phyloP scores from a whole-genome alignment of 495 filamentous ascomycete genomes.

The Penicillium cataractarum region DNA sequence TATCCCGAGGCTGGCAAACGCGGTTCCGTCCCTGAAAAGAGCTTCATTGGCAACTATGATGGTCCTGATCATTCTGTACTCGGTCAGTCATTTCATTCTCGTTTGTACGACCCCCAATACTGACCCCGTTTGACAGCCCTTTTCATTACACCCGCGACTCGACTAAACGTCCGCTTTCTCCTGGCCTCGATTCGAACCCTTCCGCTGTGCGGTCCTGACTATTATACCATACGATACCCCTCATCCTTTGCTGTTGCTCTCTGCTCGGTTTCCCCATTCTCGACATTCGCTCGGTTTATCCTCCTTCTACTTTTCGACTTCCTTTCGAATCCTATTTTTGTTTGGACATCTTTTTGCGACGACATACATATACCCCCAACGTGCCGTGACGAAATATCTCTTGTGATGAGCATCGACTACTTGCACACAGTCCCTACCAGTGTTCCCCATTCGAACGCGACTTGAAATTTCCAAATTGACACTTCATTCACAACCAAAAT shows the following conservation, averaged over 20 bases:
- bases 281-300: slow-evolving; percentile 18
- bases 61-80: slow-evolving; percentile 14
- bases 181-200: slow-evolving; percentile 26
- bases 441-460: neutral
- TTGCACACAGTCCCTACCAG: neutral
- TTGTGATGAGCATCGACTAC: slow-evolving; percentile 26
- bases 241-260: slow-evolving; percentile 4
- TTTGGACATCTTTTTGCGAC: slow-evolving; percentile 9
- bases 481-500: slow-evolving; percentile 13
- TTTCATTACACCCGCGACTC: slow-evolving; percentile 20
- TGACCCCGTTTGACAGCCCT: slow-evolving; percentile 26
- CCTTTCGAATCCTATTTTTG: neutral
- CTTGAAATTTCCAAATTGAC: neutral
- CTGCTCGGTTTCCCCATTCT: slow-evolving; percentile 10
- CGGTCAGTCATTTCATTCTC: slow-evolving; percentile 12
- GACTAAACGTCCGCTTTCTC: slow-evolving; percentile 22
- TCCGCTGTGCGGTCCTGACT: slow-evolving; percentile 22
- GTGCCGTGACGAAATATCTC: slow-evolving; percentile 21
- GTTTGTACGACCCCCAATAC: slow-evolving; percentile 23
- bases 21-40: slow-evolving; percentile 12
- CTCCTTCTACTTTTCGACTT: neutral
- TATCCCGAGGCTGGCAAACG: slow-evolving; percentile 23
- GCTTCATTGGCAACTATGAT: slow-evolving; percentile 24
- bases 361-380: slow-evolving; percentile 26
- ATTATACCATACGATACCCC: slow-evolving; percentile 11